These are phyloP conservation scores for Ascoidea asiatica DNA, from an alignment of 805 yeast species.

Conservation along the genomic window DNA sequence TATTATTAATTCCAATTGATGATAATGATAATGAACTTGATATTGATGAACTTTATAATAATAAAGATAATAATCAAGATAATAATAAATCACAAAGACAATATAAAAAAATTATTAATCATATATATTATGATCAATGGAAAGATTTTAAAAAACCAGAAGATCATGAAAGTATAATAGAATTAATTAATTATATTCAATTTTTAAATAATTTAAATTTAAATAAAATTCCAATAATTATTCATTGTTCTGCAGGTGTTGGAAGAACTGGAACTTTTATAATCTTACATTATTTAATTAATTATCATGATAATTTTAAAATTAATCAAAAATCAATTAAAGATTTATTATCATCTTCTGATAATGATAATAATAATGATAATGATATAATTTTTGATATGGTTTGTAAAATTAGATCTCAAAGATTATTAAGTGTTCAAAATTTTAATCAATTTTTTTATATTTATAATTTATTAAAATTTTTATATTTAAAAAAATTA, in stretches of 20 bases:
- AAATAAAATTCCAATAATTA: constrained; percentile 35
- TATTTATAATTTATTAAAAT: too few relatives aligned
- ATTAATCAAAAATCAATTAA: too few relatives aligned
- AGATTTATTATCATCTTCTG: too few relatives aligned
- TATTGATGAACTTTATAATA: constrained; percentile 11
- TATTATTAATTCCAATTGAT: constrained; percentile 12
- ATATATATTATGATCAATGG: constrained; percentile 70
- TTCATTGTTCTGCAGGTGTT: constrained; percentile 93
- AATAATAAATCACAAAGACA: constrained; percentile 13
- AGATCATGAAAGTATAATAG: neutral
- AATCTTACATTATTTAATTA: constrained; percentile 37
- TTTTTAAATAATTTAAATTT: constrained; percentile 10
- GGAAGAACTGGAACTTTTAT: constrained; percentile 88
- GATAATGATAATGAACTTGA: constrained; percentile 12
- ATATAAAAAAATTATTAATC: constrained; percentile 32
- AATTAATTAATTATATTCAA: neutral
- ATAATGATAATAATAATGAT: neutral
- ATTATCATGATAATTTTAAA: constrained; percentile 1
- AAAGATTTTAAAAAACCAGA: constrained; percentile 59
- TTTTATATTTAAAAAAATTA: too few relatives aligned
- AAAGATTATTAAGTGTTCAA: neutral
- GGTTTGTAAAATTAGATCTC: neutral
- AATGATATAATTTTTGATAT: neutral
- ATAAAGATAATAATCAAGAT: constrained; percentile 14
- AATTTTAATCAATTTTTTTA: neutral